phyloP scores from a whole-genome alignment of 73 alveolate genomes.

The Paramecium primaurelia region DNA sequence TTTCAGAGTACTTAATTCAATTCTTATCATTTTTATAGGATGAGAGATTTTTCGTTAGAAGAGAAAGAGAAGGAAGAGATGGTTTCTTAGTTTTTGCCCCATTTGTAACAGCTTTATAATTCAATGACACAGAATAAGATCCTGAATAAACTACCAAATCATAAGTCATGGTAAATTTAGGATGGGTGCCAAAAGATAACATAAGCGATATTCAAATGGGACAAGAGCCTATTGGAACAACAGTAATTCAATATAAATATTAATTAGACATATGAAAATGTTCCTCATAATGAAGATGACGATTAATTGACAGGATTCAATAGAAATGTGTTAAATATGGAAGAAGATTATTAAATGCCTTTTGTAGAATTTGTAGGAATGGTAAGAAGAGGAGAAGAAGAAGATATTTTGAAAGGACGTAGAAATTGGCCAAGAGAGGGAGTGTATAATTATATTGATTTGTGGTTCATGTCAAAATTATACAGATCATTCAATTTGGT shows the following conservation, averaged over 20 bases:
- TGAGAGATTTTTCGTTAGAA: conserved; percentile 61
- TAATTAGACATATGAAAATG: neutral
- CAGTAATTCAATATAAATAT: neutral
- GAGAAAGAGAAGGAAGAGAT: conserved; percentile 67
- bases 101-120: conserved; percentile 53
- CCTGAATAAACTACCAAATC: conserved; percentile 40
- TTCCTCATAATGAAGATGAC: conserved; percentile 9
- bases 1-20: conserved; percentile 14
- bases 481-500: conserved; percentile 62
- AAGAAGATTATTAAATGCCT: conserved; percentile 45
- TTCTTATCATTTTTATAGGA: conserved; percentile 6
- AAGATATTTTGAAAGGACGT: conserved; percentile 37
- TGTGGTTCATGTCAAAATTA: conserved; percentile 52
- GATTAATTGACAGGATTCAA: conserved; percentile 39
- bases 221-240: conserved; percentile 45
- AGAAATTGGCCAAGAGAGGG: conserved; percentile 60
- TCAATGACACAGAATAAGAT: neutral
- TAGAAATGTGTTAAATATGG: conserved; percentile 50
- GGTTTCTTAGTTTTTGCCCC: conserved; percentile 61
- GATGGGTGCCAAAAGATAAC: conserved; percentile 64
- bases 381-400: conserved; percentile 59
- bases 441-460: conserved; percentile 59
- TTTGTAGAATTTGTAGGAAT: conserved; percentile 56
- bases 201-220: conserved; percentile 51
- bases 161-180: conserved; percentile 52